phyloP scores from a whole-genome alignment of 169 alveolate genomes.

The Cyclospora cayetanensis region DNA sequence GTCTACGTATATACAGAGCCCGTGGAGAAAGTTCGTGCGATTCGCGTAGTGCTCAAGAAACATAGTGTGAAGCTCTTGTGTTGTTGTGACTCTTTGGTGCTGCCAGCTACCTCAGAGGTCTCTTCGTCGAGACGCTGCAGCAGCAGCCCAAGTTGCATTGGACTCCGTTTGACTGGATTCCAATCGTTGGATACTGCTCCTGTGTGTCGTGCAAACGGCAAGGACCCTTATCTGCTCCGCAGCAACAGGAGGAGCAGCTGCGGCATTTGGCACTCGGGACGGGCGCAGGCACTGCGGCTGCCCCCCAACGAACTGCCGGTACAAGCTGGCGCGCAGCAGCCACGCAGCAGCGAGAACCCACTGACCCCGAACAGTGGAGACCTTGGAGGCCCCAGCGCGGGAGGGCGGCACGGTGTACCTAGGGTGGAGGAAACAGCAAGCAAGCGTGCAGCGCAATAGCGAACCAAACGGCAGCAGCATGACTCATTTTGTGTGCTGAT shows the following conservation, averaged over 20 bases:
- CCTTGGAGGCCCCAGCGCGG: conserved; percentile 36
- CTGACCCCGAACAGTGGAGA: not conserved
- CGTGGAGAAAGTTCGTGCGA: too few relatives aligned
- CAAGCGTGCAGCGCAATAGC: too few relatives aligned
- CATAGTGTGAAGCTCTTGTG: not conserved
- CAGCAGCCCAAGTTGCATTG: conserved; percentile 13
- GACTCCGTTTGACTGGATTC: conserved; percentile 36
- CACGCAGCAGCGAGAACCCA: not conserved
- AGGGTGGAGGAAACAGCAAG: not conserved
- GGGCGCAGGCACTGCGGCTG: not conserved
- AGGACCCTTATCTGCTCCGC: not conserved
- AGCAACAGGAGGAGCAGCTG: conserved; percentile 63
- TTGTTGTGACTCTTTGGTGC: not conserved
- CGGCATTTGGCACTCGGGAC: not conserved
- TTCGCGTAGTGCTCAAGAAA: too few relatives aligned
- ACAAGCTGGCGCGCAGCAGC: conserved; percentile 14
- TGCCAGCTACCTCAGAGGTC: conserved; percentile 40
- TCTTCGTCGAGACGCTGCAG: conserved; percentile 37
- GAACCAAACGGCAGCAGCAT: too few relatives aligned
- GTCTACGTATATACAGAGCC: too few relatives aligned
- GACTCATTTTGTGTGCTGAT: too few relatives aligned
- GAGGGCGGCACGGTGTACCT: conserved; percentile 48
- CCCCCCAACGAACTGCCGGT: not conserved
- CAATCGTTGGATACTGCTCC: conserved; percentile 45
- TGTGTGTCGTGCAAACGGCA: conserved; percentile 36